phyloP scores from a whole-genome alignment of 1,139 yeast genomes.

The Blastobotrys persicus region DNA sequence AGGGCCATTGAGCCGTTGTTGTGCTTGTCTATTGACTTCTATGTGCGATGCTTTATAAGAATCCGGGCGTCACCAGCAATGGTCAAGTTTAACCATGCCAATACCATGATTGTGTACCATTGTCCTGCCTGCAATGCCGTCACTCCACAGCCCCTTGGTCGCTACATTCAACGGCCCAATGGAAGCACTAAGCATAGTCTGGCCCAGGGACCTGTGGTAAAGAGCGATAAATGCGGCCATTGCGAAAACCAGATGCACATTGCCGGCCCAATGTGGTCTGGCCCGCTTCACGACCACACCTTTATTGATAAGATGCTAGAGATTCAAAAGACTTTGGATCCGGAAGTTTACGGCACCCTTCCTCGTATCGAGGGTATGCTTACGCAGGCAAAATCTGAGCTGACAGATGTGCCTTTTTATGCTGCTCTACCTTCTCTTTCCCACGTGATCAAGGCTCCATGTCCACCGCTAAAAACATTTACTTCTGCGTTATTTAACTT shows the following conservation, averaged over 20 bases:
- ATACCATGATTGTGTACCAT: slow-evolving; percentile 74
- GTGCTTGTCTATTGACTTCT: slow-evolving; percentile 84
- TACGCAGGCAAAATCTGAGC: slow-evolving; percentile 72
- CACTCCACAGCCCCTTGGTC: slow-evolving; percentile 70
- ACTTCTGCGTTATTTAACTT: slow-evolving; percentile 82
- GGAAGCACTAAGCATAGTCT: slow-evolving; percentile 46
- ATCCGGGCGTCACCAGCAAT: slow-evolving; percentile 73
- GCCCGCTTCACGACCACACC: slow-evolving; percentile 63
- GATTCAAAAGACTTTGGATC: slow-evolving; percentile 48
- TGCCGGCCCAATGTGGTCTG: slow-evolving; percentile 98
- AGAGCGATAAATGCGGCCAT: slow-evolving; percentile 53
- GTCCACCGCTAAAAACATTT: slow-evolving; percentile 72
- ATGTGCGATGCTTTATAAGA: slow-evolving; percentile 78
- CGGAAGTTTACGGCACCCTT: slow-evolving; percentile 65
- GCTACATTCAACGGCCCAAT: slow-evolving; percentile 26
- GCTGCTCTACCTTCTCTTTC: slow-evolving; percentile 76
- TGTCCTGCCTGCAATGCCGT: slow-evolving; percentile 87
- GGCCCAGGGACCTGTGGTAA: slow-evolving; percentile 57
- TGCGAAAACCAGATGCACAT: slow-evolving; percentile 72
- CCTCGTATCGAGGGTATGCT: slow-evolving; percentile 91
- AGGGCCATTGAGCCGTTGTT: slow-evolving; percentile 82
- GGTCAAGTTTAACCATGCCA: slow-evolving; percentile 67
- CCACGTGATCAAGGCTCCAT: slow-evolving; percentile 73
- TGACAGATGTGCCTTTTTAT: slow-evolving; percentile 66
- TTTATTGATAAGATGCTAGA: slow-evolving; percentile 64